Percentiles rank a stretch among this genome's conserved stretches.
These are phyloP conservation scores for Tolypocladium endophyticum DNA, from an alignment of 2,329 filamentous ascomycete species.

Conservation along the genomic window DNA sequence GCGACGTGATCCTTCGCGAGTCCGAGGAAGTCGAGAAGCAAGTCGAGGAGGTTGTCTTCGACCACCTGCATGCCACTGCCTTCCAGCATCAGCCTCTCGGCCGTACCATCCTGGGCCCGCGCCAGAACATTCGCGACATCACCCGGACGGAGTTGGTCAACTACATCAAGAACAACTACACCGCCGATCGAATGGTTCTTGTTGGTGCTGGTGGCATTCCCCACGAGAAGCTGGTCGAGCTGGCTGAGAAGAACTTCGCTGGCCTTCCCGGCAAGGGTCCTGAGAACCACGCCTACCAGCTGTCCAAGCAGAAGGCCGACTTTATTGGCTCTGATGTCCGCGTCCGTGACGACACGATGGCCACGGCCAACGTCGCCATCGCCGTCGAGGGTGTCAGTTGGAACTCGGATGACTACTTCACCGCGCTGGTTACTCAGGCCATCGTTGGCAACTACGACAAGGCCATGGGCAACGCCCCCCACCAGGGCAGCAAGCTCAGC, in stretches of 20 bases:
- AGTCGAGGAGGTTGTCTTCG: conserved; percentile 97
- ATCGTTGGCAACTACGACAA: conserved; percentile 99
- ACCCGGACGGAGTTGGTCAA: conserved; percentile 78
- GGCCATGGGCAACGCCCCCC: conserved; percentile 92
- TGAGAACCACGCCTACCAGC: conserved; percentile 61
- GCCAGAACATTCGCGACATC: conserved; percentile 97
- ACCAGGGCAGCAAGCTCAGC: conserved; percentile 97
- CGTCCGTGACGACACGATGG: conserved; percentile 91
- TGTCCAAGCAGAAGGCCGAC: conserved; percentile 80
- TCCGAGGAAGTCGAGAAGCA: conserved; percentile 99
- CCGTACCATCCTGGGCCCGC: conserved; percentile 93
- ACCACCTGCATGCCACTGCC: conserved; percentile 96
- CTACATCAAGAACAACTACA: conserved; percentile 99
- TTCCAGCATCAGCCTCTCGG: conserved; percentile 94
- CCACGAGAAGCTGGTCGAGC: conserved; percentile 85
- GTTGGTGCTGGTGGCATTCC: conserved; percentile 91
- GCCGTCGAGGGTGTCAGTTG: conserved; percentile 99
- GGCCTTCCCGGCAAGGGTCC: conserved; percentile 65
- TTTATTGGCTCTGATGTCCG: conserved; percentile 95
- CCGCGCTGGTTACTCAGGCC: conserved; percentile 90
- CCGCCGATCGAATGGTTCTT: conserved; percentile 97
- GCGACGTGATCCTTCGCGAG: conserved; percentile 96
- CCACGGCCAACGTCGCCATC: conserved; percentile 94
- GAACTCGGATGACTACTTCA: conserved; percentile 99
- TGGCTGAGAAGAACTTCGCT: conserved; percentile 94